Evolutionary conservation across 2,329 filamentous ascomycete genomes (phyloP).

Genomic region (Fusarium nurragi): DNA sequence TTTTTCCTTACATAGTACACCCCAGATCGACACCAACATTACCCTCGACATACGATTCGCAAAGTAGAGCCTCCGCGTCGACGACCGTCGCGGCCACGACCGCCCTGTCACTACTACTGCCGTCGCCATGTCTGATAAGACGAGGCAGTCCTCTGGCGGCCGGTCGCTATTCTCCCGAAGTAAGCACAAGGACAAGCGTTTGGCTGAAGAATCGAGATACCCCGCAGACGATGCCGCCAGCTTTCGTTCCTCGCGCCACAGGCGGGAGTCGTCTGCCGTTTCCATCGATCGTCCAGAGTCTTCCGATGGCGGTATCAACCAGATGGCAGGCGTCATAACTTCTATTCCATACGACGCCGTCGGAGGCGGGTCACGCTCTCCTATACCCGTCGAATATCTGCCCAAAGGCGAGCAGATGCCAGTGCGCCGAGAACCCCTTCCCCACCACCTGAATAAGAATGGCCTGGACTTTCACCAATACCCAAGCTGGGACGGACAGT

Average conservation of each 20-base stretch:
- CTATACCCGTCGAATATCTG: conserved; percentile 77
- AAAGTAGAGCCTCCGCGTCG: conserved; percentile 23
- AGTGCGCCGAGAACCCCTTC: conserved; percentile 75
- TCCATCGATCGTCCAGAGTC: conserved; percentile 75
- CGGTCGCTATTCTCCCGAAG: conserved; percentile 89
- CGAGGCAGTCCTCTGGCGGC: conserved; percentile 78
- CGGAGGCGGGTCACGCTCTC: conserved; percentile 71
- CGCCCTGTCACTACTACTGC: conserved; percentile 30
- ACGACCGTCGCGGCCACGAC: conserved; percentile 36
- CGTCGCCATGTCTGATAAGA: conserved; percentile 73
- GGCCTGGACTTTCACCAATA: conserved; percentile 89
- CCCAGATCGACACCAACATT: conserved; percentile 23
- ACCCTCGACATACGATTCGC: conserved; percentile 31
- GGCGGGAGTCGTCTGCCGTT: conserved; percentile 75
- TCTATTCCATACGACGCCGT: conserved; percentile 86
- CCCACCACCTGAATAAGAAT: conserved; percentile 84
- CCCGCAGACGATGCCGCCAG: conserved; percentile 69
- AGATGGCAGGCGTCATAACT: conserved; percentile 83
- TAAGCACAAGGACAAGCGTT: conserved; percentile 78
- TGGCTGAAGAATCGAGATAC: conserved; percentile 66
- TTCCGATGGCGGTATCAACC: conserved; percentile 73
- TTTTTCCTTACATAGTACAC: conserved; percentile 5
- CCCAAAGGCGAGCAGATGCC: conserved; percentile 72
- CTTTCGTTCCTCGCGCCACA: conserved; percentile 77
- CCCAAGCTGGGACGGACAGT: conserved; percentile 70